A percentile compares a stretch with the other conserved stretches of the same genome.
Evolutionary conservation across 495 filamentous ascomycete species (phyloP).

Genomic region (Umbilicaria muhlenbergii): DNA sequence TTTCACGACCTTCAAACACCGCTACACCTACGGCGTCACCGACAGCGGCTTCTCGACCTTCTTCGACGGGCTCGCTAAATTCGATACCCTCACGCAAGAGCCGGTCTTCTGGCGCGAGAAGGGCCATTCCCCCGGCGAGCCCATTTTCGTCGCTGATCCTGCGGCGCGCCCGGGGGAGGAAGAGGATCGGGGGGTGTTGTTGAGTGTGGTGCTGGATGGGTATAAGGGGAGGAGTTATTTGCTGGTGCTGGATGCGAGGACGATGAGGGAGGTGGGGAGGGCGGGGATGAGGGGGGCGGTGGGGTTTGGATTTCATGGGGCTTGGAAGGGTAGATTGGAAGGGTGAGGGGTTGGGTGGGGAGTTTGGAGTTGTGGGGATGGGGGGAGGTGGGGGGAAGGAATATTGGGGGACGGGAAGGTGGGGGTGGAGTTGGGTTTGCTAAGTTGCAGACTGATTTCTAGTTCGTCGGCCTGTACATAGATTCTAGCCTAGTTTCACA

Average conservation of each 20-base stretch:
- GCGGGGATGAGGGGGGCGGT: slow-evolving; percentile 47
- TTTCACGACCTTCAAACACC: slow-evolving; percentile 34
- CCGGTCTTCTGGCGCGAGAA: slow-evolving; percentile 35
- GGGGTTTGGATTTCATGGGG: slow-evolving; percentile 59
- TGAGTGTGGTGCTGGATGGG: slow-evolving; percentile 61
- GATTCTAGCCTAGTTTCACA: too few relatives aligned
- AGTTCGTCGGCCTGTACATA: too few relatives aligned
- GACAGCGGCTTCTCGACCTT: slow-evolving; percentile 43
- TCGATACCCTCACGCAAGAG: slow-evolving; percentile 39
- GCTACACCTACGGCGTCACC: slow-evolving; percentile 48
- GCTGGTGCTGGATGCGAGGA: slow-evolving; percentile 48
- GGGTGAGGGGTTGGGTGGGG: too few relatives aligned
- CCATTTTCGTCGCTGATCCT: slow-evolving; percentile 49
- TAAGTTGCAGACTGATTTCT: too few relatives aligned
- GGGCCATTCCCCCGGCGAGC: slow-evolving; percentile 57
- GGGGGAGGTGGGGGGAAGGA: too few relatives aligned
- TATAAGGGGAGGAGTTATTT: slow-evolving; percentile 46
- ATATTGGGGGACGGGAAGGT: too few relatives aligned
- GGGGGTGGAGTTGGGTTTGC: too few relatives aligned
- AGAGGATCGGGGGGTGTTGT: slow-evolving; percentile 54
- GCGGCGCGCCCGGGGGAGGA: slow-evolving; percentile 12
- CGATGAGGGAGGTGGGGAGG: slow-evolving; percentile 48
- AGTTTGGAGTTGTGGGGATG: too few relatives aligned
- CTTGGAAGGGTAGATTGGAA: background rate
- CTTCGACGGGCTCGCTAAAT: slow-evolving; percentile 52